Conservation (phyloP, 192 early-diverging fungal species). For the Pilobolus umbonatus region DNA sequence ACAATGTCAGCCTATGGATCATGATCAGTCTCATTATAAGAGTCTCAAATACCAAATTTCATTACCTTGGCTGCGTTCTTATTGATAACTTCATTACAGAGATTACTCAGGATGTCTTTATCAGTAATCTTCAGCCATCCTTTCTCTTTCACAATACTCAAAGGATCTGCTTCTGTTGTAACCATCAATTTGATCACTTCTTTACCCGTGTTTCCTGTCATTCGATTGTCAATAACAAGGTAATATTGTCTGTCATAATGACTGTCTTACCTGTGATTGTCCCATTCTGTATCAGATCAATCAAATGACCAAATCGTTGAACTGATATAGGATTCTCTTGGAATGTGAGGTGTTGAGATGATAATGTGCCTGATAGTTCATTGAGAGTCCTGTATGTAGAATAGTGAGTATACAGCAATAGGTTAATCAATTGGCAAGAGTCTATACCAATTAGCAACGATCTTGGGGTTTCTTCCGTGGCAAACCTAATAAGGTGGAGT, state of each 20-base stretch:
- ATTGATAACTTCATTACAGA: conserved; percentile 42
- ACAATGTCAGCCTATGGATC: conserved; percentile 51
- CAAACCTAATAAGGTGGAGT: conserved; percentile 16
- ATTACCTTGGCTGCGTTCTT: conserved; percentile 43
- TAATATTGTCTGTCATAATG: too few relatives aligned
- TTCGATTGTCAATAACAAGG: too few relatives aligned
- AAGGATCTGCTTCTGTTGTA: conserved; percentile 46
- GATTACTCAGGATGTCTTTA: conserved; percentile 31
- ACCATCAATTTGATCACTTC: conserved; percentile 66
- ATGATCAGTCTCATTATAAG: not conserved
- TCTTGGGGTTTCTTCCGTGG: conserved; percentile 29
- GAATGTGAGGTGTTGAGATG: conserved; percentile 40
- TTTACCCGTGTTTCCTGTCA: conserved; percentile 58
- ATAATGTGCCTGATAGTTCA: conserved; percentile 54
- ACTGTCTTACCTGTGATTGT: conserved; percentile 53
- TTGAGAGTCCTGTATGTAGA: conserved; percentile 47
- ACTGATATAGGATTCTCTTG: conserved; percentile 45
- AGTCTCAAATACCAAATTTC: not conserved
- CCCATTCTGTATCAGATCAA: conserved; percentile 56
- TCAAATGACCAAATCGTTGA: conserved; percentile 51
- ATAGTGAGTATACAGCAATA: conserved; percentile 4
- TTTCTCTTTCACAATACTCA: conserved; percentile 56
- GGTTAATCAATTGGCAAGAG: conserved; percentile 6
- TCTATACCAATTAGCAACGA: conserved; percentile 46
- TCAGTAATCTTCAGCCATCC: conserved; percentile 55